Evolutionary conservation across 768 basidiomycete species (phyloP).

Genomic region (Podaxis sp.): DNA sequence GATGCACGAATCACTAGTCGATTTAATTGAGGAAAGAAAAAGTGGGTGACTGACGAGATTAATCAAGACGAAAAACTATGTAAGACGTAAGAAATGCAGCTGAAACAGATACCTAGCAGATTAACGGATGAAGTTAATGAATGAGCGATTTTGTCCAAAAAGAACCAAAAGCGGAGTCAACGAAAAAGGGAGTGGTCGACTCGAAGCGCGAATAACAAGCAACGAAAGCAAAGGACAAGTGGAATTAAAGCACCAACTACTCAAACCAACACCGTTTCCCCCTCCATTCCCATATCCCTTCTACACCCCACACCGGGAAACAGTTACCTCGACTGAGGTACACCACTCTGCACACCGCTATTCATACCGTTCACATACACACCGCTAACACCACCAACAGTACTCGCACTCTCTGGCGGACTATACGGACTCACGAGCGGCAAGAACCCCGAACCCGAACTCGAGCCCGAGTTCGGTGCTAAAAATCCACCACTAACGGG

Average conservation of each 20-base stretch:
- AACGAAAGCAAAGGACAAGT: no score
- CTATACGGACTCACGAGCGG: constrained; percentile 6
- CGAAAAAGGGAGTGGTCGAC: neutral
- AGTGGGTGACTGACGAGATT: neutral
- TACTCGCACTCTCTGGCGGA: neutral
- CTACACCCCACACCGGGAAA: neutral
- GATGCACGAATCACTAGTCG: neutral
- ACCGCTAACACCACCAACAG: neutral
- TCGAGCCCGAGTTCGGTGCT: neutral
- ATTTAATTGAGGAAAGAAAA: neutral
- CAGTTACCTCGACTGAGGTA: neutral
- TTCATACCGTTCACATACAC: neutral
- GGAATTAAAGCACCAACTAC: neutral
- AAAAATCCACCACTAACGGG: neutral
- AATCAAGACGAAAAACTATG: neutral
- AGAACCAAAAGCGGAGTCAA: neutral
- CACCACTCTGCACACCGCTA: neutral
- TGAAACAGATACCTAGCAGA: neutral
- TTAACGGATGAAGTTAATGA: neutral
- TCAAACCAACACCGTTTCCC: neutral
- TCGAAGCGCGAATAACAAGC: no score
- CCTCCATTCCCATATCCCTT: neutral
- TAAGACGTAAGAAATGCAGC: neutral
- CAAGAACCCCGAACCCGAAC: neutral
- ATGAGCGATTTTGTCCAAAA: neutral